These are phyloP conservation scores for Didymella lethalis DNA, from an alignment of 2,329 filamentous ascomycete genomes.

Conservation along the genomic window DNA sequence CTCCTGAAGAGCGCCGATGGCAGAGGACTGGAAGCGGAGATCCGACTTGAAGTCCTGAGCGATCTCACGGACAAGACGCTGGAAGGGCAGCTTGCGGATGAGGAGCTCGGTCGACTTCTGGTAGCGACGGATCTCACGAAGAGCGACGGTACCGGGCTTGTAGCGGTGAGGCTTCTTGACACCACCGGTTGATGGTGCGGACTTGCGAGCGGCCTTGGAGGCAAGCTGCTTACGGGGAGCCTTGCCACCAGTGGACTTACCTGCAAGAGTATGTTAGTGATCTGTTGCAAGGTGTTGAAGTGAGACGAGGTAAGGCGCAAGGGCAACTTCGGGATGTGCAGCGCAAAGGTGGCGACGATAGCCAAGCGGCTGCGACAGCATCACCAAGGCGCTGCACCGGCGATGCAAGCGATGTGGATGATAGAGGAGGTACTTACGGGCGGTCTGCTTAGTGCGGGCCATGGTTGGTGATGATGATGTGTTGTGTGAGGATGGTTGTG, in stretches of 20 bases:
- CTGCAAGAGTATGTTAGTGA: constrained; percentile 54
- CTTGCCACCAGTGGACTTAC: constrained; percentile 79
- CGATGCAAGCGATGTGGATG: constrained; percentile 26
- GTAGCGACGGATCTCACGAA: constrained; percentile 90
- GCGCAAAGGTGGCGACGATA: constrained; percentile 28
- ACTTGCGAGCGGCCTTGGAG: constrained; percentile 99
- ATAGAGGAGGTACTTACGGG: constrained; percentile 56
- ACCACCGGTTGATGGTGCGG: constrained; percentile 89
- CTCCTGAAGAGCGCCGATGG: constrained; percentile 92
- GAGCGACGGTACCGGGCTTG: constrained; percentile 74
- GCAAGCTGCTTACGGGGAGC: constrained; percentile 93
- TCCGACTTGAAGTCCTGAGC: constrained; percentile 70
- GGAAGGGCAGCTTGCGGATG: constrained; percentile 80
- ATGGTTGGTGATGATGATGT: constrained; percentile 45
- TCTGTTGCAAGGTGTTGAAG: constrained; percentile 19
- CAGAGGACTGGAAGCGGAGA: constrained; percentile 95
- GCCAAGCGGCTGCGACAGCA: constrained; percentile 23
- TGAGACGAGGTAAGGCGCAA: constrained; percentile 10
- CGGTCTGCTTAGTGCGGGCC: constrained; percentile 65
- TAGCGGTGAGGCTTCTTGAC: constrained; percentile 65
- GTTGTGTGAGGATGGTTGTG: constrained; percentile 12
- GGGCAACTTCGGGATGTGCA: constrained; percentile 23
- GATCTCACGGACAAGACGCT: constrained; percentile 80
- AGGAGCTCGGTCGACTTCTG: constrained; percentile 90
- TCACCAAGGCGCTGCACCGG: constrained; percentile 27